Evolutionary conservation across 805 yeast genomes (phyloP), one percentile per base, ranked within the genome.

Genomic region (Saccharomycopsis babjevae): DNA sequence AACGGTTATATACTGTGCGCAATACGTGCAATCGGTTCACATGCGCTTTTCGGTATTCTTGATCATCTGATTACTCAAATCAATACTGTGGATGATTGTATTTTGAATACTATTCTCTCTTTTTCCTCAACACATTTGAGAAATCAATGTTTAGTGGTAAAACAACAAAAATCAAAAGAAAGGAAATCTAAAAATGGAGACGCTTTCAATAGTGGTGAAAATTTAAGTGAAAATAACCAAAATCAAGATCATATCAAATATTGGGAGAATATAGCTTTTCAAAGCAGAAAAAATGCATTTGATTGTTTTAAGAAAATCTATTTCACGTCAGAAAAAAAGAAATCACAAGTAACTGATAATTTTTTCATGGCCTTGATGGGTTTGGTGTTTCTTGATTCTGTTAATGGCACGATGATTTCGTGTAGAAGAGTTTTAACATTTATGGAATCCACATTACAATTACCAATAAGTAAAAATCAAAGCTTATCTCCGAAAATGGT

Each of bases 231-330:
- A 61, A 77, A 75, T 66, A 74, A 63, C 59, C 89, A 87, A 68
- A 86, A 87, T 69, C 89, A 90, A 71, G 89, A 90, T 69, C 96
- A 89, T 69, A 88, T 89, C 4, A 71, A 90, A 32, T 87, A 89
- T 57, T 94, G 96, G 42, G 56, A 46, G 32, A 11, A 25, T 22
- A 28, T 46, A 15, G 52, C 52, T 5, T 46, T 22, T 25, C 32
- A 46, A 10, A 46, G 32, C 13, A 46, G 52, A 46, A 46, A 25
- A 15, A 25, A 46, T 46, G 52, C 52, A 3, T 16, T 46, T 13
- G n/a, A 16, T 7, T 46, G 52, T 46, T 46, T 46, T 7, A 46
- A 46, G 16, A 46, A 25, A 22, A 46, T 46, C 13, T 46, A 22
- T 46, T 46, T 46, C 28, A 25, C 52, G 11, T 46, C 52, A 46